Base-by-base conservation (phyloP, 1,139 yeast genomes). In the Petasospora fabianii region DNA sequence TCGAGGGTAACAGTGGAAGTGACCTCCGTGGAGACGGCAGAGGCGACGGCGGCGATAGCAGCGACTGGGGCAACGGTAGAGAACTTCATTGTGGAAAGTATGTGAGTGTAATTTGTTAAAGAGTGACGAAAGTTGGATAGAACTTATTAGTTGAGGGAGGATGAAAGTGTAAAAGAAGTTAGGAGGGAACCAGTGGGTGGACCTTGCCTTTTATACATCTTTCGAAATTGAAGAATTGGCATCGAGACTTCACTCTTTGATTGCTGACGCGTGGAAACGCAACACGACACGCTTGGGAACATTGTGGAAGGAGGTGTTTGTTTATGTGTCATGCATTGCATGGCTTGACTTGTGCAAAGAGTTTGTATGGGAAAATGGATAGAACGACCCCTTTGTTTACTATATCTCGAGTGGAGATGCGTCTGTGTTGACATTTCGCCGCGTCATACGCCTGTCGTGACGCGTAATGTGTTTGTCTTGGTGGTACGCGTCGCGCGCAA, bases 1-100 rank as follows among this genome's bases (percentile, higher is more conserved):
- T 65, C 56, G 30, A 56, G 60, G 37, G 64, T 55, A 34, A 58
- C 59, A 41, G 66, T 57, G 49, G 70, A 61, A 37, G 60, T 55
- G 58, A 60, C 54, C 45, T 58, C 49, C 19, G 49, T 42, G 15
- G 49, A 34, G 34, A 55, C 54, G 38, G 55, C 63, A 30, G 61
- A 46, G 47, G 61, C 65, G 20, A 56, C 59, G 30, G 64, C 27
- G 28, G 53, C 46, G 34, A 49, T 32, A 22, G 26, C 11, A 29
- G 50, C 48, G 35, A 48, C 21, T 39, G 53, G 44, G 27, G 51
- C 49, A 30, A 48, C 40, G 36, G 40, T 32, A 17, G 47, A 37
- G 50, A 47, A 49, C 49, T 45, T 46, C 54, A 49, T 51, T 47
- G 42, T 44, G 32, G 24, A 14, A 35, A 18, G 18, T 33, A 15